Percentiles rank a stretch among this genome's conserved stretches.
phyloP scores from a whole-genome alignment of 1,284 basidiomycete genomes.

The Earliella scabrosa region DNA sequence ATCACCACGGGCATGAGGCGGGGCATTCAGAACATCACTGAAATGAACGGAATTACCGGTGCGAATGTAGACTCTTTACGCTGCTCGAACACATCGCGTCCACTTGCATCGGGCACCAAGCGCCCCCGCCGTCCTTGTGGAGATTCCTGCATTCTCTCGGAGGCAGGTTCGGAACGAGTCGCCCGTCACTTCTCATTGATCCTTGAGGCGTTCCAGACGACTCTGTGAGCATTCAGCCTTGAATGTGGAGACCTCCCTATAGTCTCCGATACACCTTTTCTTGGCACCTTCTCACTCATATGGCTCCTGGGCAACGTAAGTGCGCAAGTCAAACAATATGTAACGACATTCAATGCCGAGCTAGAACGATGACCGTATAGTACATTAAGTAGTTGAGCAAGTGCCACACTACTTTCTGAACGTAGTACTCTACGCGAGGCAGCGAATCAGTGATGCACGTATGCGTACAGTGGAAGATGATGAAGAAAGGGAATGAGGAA shows the following conservation, averaged over 20 bases:
- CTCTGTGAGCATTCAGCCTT: neutral
- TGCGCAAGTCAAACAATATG: neutral
- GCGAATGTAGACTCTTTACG: neutral
- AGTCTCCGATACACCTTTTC: too few species aligned
- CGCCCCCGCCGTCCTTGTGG: neutral
- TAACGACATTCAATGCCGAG: neutral
- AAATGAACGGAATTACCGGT: slow-evolving; percentile 1
- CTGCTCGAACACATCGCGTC: neutral
- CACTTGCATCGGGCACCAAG: too few species aligned
- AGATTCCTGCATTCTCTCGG: too few species aligned
- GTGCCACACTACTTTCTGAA: slow-evolving; percentile 4
- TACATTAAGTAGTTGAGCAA: slow-evolving; percentile 1
- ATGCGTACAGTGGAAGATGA: slow-evolving; percentile 5
- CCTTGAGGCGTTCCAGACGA: too few species aligned
- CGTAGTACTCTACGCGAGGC: neutral
- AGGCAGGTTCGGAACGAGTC: too few species aligned
- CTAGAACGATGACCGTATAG: neutral
- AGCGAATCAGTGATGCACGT: neutral
- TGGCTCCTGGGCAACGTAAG: neutral
- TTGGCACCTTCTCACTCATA: too few species aligned
- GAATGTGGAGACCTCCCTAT: too few species aligned
- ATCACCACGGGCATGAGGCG: slow-evolving; percentile 47
- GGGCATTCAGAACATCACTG: slow-evolving; percentile 46
- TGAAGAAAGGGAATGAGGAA: neutral
- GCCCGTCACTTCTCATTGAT: too few species aligned